These are phyloP conservation scores for Cercophora scortea DNA, from an alignment of 495 filamentous ascomycete genomes.

Conservation along the genomic window DNA sequence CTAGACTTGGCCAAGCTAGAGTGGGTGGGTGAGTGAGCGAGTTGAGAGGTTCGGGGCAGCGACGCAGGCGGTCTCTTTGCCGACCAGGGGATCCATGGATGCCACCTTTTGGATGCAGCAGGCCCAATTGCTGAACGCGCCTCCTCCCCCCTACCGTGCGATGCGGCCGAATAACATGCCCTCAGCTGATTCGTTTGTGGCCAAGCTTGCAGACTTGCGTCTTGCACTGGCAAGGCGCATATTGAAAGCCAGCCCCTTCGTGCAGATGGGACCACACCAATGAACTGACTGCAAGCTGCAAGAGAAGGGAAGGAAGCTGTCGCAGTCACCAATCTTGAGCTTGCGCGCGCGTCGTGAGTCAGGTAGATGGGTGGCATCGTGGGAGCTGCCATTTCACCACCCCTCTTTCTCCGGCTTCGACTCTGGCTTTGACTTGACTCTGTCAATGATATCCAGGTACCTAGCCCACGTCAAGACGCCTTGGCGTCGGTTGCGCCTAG, in stretches of 20 bases:
- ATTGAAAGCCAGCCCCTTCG: constrained; percentile 11
- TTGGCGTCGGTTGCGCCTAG: constrained; percentile 5
- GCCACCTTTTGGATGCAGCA: constrained; percentile 8
- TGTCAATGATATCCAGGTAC: neutral
- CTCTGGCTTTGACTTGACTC: neutral
- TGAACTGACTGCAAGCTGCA: neutral
- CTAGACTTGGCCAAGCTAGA: too few relatives aligned
- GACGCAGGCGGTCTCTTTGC: constrained; percentile 19
- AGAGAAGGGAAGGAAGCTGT: neutral
- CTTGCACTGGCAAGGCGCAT: constrained; percentile 15
- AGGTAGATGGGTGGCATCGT: neutral
- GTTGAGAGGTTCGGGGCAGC: constrained; percentile 1
- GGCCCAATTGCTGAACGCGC: constrained; percentile 11
- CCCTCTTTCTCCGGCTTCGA: neutral
- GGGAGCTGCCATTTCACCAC: too few relatives aligned
- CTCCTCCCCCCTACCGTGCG: constrained; percentile 8
- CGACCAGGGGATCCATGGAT: constrained; percentile 11
- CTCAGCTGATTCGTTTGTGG: constrained; percentile 22
- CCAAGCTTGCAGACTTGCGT: constrained; percentile 2
- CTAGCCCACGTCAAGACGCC: neutral
- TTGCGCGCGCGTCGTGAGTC: neutral
- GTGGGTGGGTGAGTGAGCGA: neutral
- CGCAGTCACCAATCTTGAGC: neutral
- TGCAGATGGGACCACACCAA: constrained; percentile 2
- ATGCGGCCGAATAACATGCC: constrained; percentile 9